Conservation (phyloP, 2,329 filamentous ascomycete genomes). For the Didymella glomerata region DNA sequence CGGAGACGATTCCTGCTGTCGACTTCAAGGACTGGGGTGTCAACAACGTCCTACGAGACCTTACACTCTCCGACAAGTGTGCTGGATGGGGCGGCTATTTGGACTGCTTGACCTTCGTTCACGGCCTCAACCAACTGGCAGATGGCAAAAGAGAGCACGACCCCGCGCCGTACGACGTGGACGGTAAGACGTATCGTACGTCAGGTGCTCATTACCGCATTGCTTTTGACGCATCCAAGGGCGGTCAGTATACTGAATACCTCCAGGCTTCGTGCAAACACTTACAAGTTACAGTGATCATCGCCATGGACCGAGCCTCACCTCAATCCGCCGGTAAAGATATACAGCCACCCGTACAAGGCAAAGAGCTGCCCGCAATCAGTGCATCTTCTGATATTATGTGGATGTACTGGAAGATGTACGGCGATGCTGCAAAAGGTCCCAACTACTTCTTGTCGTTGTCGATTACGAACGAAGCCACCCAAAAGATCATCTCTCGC, state of each 20-base stretch:
- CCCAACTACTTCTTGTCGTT: slow-evolving; percentile 11
- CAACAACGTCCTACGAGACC: background rate
- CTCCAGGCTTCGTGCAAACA: background rate
- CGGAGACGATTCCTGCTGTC: background rate
- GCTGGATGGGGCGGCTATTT: slow-evolving; percentile 1
- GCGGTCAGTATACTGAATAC: background rate
- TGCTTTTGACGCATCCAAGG: background rate
- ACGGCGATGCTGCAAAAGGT: background rate
- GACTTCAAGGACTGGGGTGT: slow-evolving; percentile 11
- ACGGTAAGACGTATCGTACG: slow-evolving; percentile 1
- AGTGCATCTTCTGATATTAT: slow-evolving; percentile 11
- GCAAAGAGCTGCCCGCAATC: slow-evolving; percentile 9
- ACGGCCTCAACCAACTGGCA: background rate
- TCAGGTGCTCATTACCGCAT: slow-evolving; percentile 10
- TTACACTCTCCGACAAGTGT: slow-evolving; percentile 4
- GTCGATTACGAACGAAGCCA: slow-evolving; percentile 12
- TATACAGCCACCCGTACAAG: background rate
- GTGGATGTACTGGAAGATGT: slow-evolving; percentile 10
- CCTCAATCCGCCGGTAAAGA: slow-evolving; percentile 6
- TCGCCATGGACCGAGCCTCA: slow-evolving; percentile 13
- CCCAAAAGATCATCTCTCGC: slow-evolving; percentile 1
- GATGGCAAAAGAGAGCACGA: background rate
- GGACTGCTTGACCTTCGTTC: slow-evolving; percentile 1
- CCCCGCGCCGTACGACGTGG: background rate
- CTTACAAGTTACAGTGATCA: slow-evolving; percentile 2